Conservation (phyloP, 257 asterid species). For the Przewalskia tangutica region DNA sequence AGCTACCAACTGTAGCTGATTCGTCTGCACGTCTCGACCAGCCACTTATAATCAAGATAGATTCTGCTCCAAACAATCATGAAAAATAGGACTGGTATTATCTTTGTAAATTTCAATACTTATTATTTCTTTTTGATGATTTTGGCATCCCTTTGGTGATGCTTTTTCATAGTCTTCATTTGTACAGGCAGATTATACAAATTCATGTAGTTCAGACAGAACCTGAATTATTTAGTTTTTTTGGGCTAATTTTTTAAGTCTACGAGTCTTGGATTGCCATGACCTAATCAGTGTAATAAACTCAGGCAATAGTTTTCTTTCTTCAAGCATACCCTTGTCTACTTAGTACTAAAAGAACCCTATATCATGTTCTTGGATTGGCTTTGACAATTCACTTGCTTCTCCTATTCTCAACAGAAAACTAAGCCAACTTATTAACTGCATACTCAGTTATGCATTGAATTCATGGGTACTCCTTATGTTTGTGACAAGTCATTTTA, state of each 20-base stretch:
- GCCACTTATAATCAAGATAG: constrained; percentile 69
- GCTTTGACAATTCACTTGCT: not conserved
- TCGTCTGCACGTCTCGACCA: constrained; percentile 43
- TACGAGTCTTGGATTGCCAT: not conserved
- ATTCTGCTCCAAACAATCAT: constrained; percentile 39
- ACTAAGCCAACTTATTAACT: not conserved
- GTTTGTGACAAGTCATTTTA: not conserved
- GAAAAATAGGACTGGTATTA: constrained; percentile 30
- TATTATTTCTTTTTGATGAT: not conserved
- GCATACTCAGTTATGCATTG: not conserved
- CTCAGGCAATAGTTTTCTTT: not conserved
- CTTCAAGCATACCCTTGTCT: not conserved
- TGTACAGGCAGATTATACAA: constrained; percentile 38
- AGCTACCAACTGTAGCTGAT: constrained; percentile 9
- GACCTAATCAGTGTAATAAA: not conserved
- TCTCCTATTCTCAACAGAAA: not conserved
- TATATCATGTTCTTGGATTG: not conserved
- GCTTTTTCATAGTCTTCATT: constrained; percentile 24
- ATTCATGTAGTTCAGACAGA: constrained; percentile 9
- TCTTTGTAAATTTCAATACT: constrained; percentile 39
- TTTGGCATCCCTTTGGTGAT: constrained; percentile 13
- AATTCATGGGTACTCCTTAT: not conserved
- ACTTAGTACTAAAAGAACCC: not conserved
- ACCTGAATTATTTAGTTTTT: not conserved
- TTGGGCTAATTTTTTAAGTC: not conserved